phyloP scores from a whole-genome alignment of 2,329 filamentous ascomycete species.

The Ophiocordyceps camponoti-leonardi region DNA sequence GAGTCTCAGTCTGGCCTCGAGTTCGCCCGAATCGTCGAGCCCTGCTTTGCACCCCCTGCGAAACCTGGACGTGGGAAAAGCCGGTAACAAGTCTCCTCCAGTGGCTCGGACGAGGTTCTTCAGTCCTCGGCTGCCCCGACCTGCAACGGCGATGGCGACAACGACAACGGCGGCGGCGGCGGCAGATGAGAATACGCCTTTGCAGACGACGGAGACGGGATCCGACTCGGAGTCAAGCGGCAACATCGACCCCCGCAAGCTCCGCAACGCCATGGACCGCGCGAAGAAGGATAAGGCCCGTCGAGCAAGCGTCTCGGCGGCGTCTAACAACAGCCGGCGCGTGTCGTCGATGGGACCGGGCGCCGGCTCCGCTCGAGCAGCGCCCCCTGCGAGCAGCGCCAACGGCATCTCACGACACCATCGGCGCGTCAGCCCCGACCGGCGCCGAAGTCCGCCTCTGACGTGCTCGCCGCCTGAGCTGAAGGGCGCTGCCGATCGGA shows the following conservation, averaged over 20 bases:
- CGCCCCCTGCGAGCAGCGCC: constrained; percentile 25
- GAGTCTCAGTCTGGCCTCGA: constrained; percentile 37
- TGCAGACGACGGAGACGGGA: constrained; percentile 16
- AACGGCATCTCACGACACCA: constrained; percentile 40
- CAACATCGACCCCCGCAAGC: constrained; percentile 33
- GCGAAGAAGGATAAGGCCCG: constrained; percentile 29
- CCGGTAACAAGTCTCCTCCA: constrained; percentile 32
- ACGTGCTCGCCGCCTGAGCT: constrained; percentile 29
- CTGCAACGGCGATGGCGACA: constrained; percentile 3
- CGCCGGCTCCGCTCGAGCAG: constrained; percentile 6
- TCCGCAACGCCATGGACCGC: constrained; percentile 35
- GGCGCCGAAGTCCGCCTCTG: constrained; percentile 34
- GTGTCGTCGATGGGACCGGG: constrained; percentile 25
- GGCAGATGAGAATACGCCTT: constrained; percentile 35
- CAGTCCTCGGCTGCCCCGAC: constrained; percentile 9
- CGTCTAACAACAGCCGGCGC: constrained; percentile 21
- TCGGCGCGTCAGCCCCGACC: constrained; percentile 27
- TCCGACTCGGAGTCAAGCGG: constrained; percentile 32
- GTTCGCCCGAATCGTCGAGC: constrained; percentile 12
- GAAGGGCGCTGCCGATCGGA: constrained; percentile 13
- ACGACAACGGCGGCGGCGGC: constrained; percentile 13
- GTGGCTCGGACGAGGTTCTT: constrained; percentile 6
- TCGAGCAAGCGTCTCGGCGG: constrained; percentile 19
- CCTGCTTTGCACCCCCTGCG: constrained; percentile 25
- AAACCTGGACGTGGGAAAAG: constrained; percentile 29